A percentile compares a stretch with the other conserved stretches of the same genome.
Evolutionary conservation across 306 rosid species (phyloP).

Genomic region (Cotoneaster glaucophyllus): DNA sequence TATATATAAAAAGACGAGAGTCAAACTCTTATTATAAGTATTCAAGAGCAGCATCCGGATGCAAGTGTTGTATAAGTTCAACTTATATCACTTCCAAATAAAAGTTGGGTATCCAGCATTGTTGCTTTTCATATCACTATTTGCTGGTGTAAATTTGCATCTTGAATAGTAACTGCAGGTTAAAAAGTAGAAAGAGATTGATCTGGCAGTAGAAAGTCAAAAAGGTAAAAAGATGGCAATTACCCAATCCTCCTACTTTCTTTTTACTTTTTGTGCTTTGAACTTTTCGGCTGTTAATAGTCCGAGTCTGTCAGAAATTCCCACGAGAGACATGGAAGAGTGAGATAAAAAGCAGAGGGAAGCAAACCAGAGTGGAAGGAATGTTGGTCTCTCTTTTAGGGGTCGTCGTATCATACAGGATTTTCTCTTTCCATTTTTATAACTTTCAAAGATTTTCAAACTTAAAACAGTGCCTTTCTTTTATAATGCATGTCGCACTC

Average conservation of each 20-base stretch:
- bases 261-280: not conserved
- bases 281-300: slow-evolving; percentile 17
- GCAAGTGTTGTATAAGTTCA: not conserved
- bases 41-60: accelerated
- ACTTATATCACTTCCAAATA: not conserved
- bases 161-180: not conserved
- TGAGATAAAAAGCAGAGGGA: slow-evolving; percentile 4
- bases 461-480: not conserved
- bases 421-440: not conserved
- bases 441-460: not conserved
- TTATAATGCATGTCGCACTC: not conserved
- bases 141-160: not conserved
- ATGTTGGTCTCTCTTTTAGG: slow-evolving; percentile 23
- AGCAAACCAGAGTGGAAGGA: slow-evolving; percentile 8
- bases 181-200: not conserved
- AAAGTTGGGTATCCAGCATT: not conserved
- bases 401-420: slow-evolving; percentile 1
- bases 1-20: no score
- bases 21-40: not conserved
- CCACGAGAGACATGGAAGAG: not conserved
- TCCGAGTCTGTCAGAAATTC: not conserved
- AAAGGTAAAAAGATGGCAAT: not conserved
- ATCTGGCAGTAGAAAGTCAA: not conserved
- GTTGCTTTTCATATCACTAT: not conserved
- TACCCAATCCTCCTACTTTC: not conserved